These are phyloP conservation scores for Colletotrichum brevisporum DNA, from an alignment of 2,329 filamentous ascomycete species.

Conservation along the genomic window DNA sequence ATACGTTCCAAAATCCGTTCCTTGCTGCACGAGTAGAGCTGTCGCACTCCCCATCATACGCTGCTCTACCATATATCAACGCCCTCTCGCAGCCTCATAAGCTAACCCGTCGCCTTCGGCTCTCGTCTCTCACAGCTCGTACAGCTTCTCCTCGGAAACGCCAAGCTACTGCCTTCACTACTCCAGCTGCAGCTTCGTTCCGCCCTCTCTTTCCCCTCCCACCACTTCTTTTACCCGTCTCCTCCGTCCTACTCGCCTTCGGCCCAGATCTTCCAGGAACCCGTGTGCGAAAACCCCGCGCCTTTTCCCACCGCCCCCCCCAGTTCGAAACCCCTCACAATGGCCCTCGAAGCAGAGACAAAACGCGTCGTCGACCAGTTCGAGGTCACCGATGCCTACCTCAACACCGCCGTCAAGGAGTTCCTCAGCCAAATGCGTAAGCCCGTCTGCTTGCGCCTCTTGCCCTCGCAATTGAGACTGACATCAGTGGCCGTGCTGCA, in stretches of 20 bases:
- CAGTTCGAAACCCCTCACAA: constrained; percentile 69
- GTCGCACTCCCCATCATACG: neutral
- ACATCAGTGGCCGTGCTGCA: constrained; percentile 50
- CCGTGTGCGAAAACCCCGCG: constrained; percentile 68
- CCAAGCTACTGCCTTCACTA: constrained; percentile 53
- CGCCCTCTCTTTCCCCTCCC: constrained; percentile 43
- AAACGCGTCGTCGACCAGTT: constrained; percentile 87
- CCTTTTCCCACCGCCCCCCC: constrained; percentile 69
- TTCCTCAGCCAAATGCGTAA: constrained; percentile 88
- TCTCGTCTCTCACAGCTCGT: constrained; percentile 56
- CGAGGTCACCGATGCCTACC: constrained; percentile 82
- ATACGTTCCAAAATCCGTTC: neutral
- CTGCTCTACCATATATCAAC: constrained; percentile 7
- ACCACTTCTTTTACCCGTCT: constrained; percentile 47
- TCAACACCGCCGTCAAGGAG: constrained; percentile 85
- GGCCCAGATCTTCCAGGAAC: constrained; percentile 56
- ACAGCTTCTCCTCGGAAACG: constrained; percentile 67
- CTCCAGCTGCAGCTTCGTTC: constrained; percentile 47
- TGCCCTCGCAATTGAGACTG: constrained; percentile 6
- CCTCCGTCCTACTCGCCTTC: constrained; percentile 58
- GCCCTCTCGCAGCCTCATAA: constrained; percentile 37
- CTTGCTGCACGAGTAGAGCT: neutral
- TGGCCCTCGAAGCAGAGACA: constrained; percentile 78
- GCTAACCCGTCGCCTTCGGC: constrained; percentile 41
- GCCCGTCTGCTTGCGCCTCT: constrained; percentile 42